These are phyloP conservation scores for Bipolaris cookei DNA, from an alignment of 2,329 filamentous ascomycete genomes.

Conservation along the genomic window DNA sequence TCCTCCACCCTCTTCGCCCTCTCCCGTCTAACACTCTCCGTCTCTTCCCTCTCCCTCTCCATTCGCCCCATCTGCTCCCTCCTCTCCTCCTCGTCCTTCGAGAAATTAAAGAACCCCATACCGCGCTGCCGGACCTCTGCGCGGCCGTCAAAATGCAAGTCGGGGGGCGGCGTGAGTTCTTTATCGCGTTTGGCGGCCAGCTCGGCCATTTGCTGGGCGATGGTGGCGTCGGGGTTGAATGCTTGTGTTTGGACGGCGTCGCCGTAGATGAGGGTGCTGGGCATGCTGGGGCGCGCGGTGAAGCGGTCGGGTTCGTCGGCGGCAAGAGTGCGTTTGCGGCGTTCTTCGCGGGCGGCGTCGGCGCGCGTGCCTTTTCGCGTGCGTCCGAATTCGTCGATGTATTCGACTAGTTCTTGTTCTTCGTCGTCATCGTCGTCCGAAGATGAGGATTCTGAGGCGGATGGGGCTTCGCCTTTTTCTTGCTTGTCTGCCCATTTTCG, in stretches of 20 bases:
- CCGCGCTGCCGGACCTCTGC: slow-evolving; percentile 86
- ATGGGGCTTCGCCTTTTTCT: slow-evolving; percentile 50
- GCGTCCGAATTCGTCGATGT: slow-evolving; percentile 92
- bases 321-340: slow-evolving; percentile 61
- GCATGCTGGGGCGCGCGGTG: slow-evolving; percentile 70
- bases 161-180: slow-evolving; percentile 78
- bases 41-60: slow-evolving; percentile 69
- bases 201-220: slow-evolving; percentile 73
- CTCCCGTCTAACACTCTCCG: slow-evolving; percentile 65
- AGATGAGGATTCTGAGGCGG: slow-evolving; percentile 39
- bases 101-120: slow-evolving; percentile 91
- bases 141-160: slow-evolving; percentile 83
- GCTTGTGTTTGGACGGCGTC: slow-evolving; percentile 83
- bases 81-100: slow-evolving; percentile 70
- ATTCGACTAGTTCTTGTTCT: slow-evolving; percentile 76
- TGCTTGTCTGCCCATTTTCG: slow-evolving; percentile 86
- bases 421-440: slow-evolving; percentile 43
- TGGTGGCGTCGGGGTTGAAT: slow-evolving; percentile 74
- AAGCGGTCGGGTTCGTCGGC: slow-evolving; percentile 70
- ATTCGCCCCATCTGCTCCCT: slow-evolving; percentile 79
- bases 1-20: slow-evolving; percentile 61
- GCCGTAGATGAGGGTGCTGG: slow-evolving; percentile 78
- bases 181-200: slow-evolving; percentile 80
- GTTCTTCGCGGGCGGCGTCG: slow-evolving; percentile 69
- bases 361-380: slow-evolving; percentile 73